Base-by-base conservation (phyloP, 2,329 filamentous ascomycete species). In the Periconia sp. region DNA sequence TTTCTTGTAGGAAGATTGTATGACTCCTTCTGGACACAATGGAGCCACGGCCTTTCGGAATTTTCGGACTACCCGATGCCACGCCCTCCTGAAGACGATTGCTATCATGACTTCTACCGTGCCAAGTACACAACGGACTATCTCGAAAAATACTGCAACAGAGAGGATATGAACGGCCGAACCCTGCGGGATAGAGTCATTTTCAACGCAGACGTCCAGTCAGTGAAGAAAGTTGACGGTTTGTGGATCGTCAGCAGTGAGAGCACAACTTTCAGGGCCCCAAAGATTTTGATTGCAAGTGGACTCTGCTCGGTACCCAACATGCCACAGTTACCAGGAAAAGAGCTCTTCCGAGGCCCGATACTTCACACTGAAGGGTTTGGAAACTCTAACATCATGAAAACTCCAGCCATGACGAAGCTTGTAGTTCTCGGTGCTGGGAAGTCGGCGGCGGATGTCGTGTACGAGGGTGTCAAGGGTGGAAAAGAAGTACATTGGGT, bases 391-490 rank as follows among this genome's bases (percentile, higher is more conserved):
- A 52, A 60, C 10, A 48, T 74, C 23, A 44, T 68, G 41, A 47
- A 50, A 11, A 30, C 49, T 31, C 15, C 52, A 17, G 47, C 53
- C 13, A 49, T 68, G 14, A 55, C 64, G 45, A 58, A 68, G 35
- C 46, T 75, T 31, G 52, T 66, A 2, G 65, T 76, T 1, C 41
- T 75, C 14, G 73, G 74, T 14, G 74, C 60, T 3, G 71, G 66
- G 13, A 75, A 76, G 46, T 76, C 74, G 8, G 63, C 73, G 6
- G 73, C 70, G 17, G 74, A 76, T 53, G 69, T 76, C 59, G 66
- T 70, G 1, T 76, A 76, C 50, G 65, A 68, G 37, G 55, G 59
- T 9, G 64, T 62, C 23, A 74, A 73, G 55, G 63, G 63, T 1
- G 64, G 63, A 15, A 73, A 72, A 45, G 60, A 44, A 0, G 70